Conservation (phyloP, 768 basidiomycete species). For the Boletus barrowsii region DNA sequence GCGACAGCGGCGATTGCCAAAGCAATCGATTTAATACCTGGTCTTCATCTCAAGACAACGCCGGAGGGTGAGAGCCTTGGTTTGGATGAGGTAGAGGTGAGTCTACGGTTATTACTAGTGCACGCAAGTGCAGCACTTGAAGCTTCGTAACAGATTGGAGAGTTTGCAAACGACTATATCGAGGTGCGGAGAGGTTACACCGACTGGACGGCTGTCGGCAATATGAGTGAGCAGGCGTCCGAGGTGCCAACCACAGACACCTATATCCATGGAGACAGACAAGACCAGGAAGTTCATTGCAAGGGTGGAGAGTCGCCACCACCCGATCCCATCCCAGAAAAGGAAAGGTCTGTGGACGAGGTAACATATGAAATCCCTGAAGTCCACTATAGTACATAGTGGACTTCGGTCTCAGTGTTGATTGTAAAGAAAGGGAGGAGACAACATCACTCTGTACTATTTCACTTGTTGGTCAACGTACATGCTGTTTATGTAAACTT, state of each 20-base stretch:
- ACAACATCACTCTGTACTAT: not conserved
- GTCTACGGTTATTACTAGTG: conserved; percentile 8
- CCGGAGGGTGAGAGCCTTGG: conserved; percentile 59
- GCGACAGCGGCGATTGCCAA: conserved; percentile 62
- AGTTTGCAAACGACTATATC: conserved; percentile 67
- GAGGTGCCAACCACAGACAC: conserved; percentile 8
- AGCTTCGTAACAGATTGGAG: conserved; percentile 48
- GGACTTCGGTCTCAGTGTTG: too few relatives aligned
- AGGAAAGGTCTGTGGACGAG: not conserved
- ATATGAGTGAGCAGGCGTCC: conserved; percentile 4
- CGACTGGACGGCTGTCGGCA: conserved; percentile 43
- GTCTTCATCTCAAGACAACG: conserved; percentile 51
- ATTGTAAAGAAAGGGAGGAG: not conserved
- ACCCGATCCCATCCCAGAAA: conserved; percentile 17
- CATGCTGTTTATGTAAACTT: not conserved
- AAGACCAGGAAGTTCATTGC: conserved; percentile 25
- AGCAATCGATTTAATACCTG: conserved; percentile 53
- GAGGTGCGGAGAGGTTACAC: conserved; percentile 68
- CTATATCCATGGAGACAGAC: conserved; percentile 35
- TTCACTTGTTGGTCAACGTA: not conserved
- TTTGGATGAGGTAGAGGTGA: conserved; percentile 71
- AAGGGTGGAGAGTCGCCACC: conserved; percentile 12
- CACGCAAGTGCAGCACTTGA: not conserved
- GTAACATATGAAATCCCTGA: not conserved
- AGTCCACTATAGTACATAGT: not conserved